These are phyloP conservation scores for Phylloporus arenicola DNA, from an alignment of 768 basidiomycete species.

Conservation along the genomic window DNA sequence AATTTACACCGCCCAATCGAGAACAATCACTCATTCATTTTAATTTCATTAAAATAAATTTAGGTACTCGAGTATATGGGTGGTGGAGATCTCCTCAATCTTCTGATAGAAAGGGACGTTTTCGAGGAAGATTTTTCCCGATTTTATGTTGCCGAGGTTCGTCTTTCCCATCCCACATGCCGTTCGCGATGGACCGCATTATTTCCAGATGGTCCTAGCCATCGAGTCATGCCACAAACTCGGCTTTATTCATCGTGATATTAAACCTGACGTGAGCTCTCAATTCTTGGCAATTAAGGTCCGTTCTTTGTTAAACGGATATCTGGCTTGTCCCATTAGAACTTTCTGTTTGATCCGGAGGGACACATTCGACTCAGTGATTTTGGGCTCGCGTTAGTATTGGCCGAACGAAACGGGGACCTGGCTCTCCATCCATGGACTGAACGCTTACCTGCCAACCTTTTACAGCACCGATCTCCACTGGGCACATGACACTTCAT, in stretches of 20 bases:
- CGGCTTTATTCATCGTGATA: constrained; percentile 97
- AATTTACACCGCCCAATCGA: constrained; percentile 19
- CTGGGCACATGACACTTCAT: constrained; percentile 96
- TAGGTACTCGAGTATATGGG: constrained; percentile 95
- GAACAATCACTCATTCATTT: constrained; percentile 44
- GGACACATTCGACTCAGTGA: constrained; percentile 95
- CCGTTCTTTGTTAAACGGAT: constrained; percentile 21
- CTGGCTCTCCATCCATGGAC: constrained; percentile 11
- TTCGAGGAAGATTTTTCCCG: constrained; percentile 88
- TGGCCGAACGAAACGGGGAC: constrained; percentile 22
- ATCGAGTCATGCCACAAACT: constrained; percentile 90
- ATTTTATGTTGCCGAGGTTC: constrained; percentile 92
- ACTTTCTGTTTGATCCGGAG: constrained; percentile 90
- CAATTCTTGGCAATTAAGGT: constrained; percentile 26
- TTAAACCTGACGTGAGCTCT: constrained; percentile 79
- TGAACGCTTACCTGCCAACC: constrained; percentile 17
- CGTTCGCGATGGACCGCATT: constrained; percentile 23
- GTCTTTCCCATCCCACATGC: constrained; percentile 18
- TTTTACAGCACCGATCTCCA: constrained; percentile 75
- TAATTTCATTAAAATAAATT: constrained; percentile 44
- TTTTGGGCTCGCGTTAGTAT: constrained; percentile 88
- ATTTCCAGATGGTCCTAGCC: constrained; percentile 81
- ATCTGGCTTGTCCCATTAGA: constrained; percentile 44
- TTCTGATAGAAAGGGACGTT: constrained; percentile 87
- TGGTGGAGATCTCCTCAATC: constrained; percentile 92